Evolutionary conservation across 2,329 filamentous ascomycete genomes (phyloP), one percentile per base, ranked within the genome.

Genomic region (Fusarium pininemorale): DNA sequence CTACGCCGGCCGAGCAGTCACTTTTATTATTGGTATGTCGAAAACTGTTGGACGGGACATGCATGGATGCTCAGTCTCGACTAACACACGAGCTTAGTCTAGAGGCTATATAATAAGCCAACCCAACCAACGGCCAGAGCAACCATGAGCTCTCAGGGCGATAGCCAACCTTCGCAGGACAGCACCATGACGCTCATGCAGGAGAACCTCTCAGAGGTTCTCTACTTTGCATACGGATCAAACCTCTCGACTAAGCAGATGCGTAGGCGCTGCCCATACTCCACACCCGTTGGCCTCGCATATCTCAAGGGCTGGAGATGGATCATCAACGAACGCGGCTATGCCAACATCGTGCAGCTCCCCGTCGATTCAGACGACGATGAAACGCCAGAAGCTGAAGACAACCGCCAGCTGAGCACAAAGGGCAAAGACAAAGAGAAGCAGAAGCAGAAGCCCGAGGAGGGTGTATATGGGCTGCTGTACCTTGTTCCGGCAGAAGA

Each of bases 191-290:
- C 82, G 30, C 45, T 82, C 24, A 79, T 84, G 63, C 80, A 80
- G 38, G 80, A 82, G 42, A 77, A 80, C 61, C 75, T 79, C 18
- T 78, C 78, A 55, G 82, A 83, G 70, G 75, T 83, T 57, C 80
- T 90, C 72, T 93, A 93, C 84, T 93, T 94, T 79, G 92, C 89
- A 76, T 94, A 92, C 81, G 92, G 92, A 71, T 91, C 88, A 79
- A 94, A 94, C 80, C 86, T 94, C 66, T 92, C 90, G 80, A 86
- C 86, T 2, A 81, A 85, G 35, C 91, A 93, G 81, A 94, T 94
- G 92, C 75, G 75, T 8, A 74, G 79, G 51, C 90, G 91, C 59
- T 94, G 92, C 78, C 91, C 90, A 61, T 80, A 78, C 20, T 89
- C 89, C 5, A 82, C 79, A 18, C 88, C 89, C 60, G 79, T 90